Evolutionary conservation across 1,139 yeast species (phyloP), one percentile per base, ranked within the genome.

Genomic region (Yamadazyma kanchanaburiensis): DNA sequence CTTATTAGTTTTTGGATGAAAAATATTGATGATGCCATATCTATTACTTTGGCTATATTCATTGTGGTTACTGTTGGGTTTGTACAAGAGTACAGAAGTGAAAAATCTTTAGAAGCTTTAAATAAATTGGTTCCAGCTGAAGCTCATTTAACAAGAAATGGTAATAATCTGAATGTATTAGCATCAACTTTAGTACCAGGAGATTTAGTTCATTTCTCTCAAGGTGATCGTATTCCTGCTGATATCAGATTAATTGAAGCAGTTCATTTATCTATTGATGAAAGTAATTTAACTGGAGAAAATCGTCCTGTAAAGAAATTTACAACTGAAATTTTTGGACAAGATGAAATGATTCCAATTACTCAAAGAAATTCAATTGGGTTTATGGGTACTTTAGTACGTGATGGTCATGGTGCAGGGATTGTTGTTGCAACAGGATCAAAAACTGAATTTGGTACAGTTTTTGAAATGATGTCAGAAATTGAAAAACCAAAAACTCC

Each of bases 401-500:
- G 95, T 47, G 94, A 87, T 51, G 98, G 96, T 21, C 88, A 84
- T 48, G 98, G 96, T 12, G 53, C 81, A 3, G 98, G 97, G 37
- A 70, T 91, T 24, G 97, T 91, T n/a, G 75, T 91, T 27, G 95
- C 91, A 7, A 89, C 95, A 1, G 94, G 94, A 21, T 66, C 74
- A 26, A 77, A 80, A 40, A 89, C 97, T 1, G 96, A 91, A 35
- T 87, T 91, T 60, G 98, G 98, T 26, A 66, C 80, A 19, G 84
- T 80, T 5, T 89, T 88, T 53, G 88, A 82, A 45, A 87, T 89
- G 95, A 87, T 91, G 95, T 74, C 83, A 24, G 82, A 77, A 38
- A 88, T 91, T 43, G 95, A 87, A 55, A 89, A 89, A 56, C 97
- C 97, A 30, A 88, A 89, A 58, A 91, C 97, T 14, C 98, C 98